Evolutionary conservation across 495 filamentous ascomycete genomes (phyloP).

Genomic region (Xylaria telfairii): DNA sequence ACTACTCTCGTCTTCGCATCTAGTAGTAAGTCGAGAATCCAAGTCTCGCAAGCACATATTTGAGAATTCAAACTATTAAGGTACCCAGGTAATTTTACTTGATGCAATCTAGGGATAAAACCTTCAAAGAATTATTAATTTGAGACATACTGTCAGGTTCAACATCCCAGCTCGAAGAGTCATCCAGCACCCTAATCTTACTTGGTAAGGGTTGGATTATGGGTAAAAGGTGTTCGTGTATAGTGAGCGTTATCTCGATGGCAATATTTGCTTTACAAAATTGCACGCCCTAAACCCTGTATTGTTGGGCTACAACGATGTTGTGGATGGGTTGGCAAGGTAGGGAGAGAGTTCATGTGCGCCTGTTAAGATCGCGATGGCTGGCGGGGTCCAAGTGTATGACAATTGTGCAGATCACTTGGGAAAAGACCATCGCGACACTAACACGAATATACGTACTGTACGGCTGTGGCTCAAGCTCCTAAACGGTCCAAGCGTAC

Average conservation of each 20-base stretch:
- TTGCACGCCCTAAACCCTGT: background rate
- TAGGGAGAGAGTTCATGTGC: background rate
- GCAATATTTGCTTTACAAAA: background rate
- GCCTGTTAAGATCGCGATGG: constrained; percentile 14
- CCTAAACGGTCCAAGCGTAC: background rate
- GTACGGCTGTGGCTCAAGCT: background rate
- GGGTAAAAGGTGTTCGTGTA: background rate
- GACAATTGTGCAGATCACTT: background rate
- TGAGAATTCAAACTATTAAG: background rate
- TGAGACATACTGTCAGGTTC: background rate
- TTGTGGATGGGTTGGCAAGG: too few species aligned
- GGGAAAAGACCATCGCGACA: constrained; percentile 12
- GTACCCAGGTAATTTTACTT: background rate
- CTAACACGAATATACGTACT: constrained; percentile 16
- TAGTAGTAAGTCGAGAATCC: too few species aligned
- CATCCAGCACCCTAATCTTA: background rate
- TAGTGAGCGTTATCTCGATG: background rate
- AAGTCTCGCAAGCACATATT: background rate
- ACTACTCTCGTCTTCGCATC: too few species aligned
- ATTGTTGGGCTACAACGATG: background rate
- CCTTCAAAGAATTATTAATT: background rate
- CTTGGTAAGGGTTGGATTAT: background rate
- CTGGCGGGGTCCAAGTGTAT: constrained; percentile 2
- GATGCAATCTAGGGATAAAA: background rate
- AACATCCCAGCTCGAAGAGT: background rate